A percentile compares a stretch with the other conserved stretches of the same genome.
phyloP scores from a whole-genome alignment of 257 asterid species.

The Eustoma russellianum region DNA sequence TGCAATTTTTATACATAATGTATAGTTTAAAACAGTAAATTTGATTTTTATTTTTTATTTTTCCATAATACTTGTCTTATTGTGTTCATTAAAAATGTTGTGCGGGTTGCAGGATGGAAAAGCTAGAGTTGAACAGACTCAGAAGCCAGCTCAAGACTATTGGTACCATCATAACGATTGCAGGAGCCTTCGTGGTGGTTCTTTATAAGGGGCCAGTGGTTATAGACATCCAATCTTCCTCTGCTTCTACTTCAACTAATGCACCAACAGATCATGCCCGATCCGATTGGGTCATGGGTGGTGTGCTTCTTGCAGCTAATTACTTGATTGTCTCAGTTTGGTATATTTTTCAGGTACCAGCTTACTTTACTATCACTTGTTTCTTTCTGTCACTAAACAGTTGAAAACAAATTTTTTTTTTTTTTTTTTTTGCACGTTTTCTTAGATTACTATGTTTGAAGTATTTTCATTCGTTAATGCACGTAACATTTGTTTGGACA shows the following conservation, averaged over 20 bases:
- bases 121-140: slow-evolving; percentile 10
- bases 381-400: not conserved
- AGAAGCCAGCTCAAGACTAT: slow-evolving; percentile 14
- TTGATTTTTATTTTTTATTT: too few relatives aligned
- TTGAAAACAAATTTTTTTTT: not conserved
- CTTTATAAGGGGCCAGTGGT: slow-evolving; percentile 16
- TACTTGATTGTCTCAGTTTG: slow-evolving; percentile 16
- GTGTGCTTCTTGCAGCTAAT: slow-evolving; percentile 10
- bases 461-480: too few relatives aligned
- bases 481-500: too few relatives aligned
- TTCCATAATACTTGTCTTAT: too few relatives aligned
- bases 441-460: too few relatives aligned
- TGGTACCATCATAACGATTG: slow-evolving; percentile 16
- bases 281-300: slow-evolving; percentile 18
- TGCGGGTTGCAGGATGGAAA: slow-evolving; percentile 18
- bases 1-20: too few relatives aligned
- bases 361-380: too few relatives aligned
- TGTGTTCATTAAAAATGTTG: too few relatives aligned
- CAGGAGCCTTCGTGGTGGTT: slow-evolving; percentile 20
- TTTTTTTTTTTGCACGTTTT: not conserved
- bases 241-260: not conserved
- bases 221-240: not conserved
- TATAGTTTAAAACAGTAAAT: too few relatives aligned
- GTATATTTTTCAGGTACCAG: slow-evolving; percentile 23
- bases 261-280: not conserved